A percentile compares a stretch with the other conserved stretches of the same genome.
These are phyloP conservation scores for Melaleuca alternifolia DNA, from an alignment of 345 rosid species.

Conservation along the genomic window DNA sequence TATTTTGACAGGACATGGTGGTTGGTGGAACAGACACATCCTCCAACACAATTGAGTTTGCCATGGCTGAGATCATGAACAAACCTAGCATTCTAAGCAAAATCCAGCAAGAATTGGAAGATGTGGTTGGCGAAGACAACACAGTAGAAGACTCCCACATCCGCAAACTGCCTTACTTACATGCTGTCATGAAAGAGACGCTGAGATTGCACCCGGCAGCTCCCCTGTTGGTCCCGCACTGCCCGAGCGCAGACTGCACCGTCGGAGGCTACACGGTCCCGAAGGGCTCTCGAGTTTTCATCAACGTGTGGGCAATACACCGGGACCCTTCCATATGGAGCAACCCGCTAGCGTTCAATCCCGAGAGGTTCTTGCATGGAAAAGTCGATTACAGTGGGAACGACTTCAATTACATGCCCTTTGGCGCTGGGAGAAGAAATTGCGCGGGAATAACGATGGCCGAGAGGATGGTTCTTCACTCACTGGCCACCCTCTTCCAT, in stretches of 20 bases:
- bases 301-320: constrained; percentile 51
- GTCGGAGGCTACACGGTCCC: constrained; percentile 41
- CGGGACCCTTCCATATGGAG: constrained; percentile 35
- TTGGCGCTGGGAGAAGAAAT: constrained; percentile 68
- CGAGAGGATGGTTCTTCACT: constrained; percentile 55
- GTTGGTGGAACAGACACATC: no score
- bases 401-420: constrained; percentile 47
- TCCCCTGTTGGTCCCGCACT: constrained; percentile 43
- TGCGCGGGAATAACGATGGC: constrained; percentile 63
- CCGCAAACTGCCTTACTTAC: constrained; percentile 21
- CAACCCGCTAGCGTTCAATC: constrained; percentile 38
- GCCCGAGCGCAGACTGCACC: constrained; percentile 21
- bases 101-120: constrained; percentile 37
- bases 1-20: constrained; percentile 36
- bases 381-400: constrained; percentile 45
- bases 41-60: constrained; percentile 32
- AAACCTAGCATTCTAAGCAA: constrained; percentile 27
- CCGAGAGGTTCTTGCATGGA: constrained; percentile 34
- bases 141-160: constrained; percentile 42
- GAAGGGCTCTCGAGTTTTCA: constrained; percentile 25
- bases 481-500: constrained; percentile 46
- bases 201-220: constrained; percentile 40
- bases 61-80: constrained; percentile 43
- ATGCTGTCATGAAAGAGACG: constrained; percentile 40
- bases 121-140: constrained; percentile 31